Percentiles rank a stretch among this genome's conserved stretches.
These are phyloP conservation scores for Curvularia lunata DNA, from an alignment of 2,329 filamentous ascomycete genomes.

Conservation along the genomic window DNA sequence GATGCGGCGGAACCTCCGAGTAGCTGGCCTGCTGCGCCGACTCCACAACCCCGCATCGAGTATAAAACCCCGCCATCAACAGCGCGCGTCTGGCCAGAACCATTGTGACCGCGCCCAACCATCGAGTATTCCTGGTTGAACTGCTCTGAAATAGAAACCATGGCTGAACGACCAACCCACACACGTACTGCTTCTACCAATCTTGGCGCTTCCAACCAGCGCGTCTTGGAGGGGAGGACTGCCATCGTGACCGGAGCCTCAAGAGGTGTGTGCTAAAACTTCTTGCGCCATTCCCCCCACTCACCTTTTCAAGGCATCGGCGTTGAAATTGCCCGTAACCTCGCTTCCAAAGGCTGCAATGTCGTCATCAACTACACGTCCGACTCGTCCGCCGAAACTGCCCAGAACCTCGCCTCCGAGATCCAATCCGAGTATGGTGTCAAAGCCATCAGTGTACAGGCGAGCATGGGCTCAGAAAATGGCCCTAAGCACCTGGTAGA, in stretches of 20 bases:
- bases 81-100: constrained; percentile 1
- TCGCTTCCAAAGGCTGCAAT: constrained; percentile 74
- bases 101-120: background rate
- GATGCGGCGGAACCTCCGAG: constrained; percentile 26
- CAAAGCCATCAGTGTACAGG: constrained; percentile 68
- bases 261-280: constrained; percentile 61
- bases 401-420: constrained; percentile 60
- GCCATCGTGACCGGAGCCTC: constrained; percentile 82
- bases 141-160: constrained; percentile 23
- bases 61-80: constrained; percentile 31
- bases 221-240: constrained; percentile 70
- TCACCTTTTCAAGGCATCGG: constrained; percentile 69
- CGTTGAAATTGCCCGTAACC: constrained; percentile 68
- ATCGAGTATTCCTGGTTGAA: constrained; percentile 6
- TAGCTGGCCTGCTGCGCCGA: constrained; percentile 22
- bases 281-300: background rate
- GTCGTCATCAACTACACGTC: constrained; percentile 76
- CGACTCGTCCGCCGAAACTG: constrained; percentile 61
- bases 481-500: constrained; percentile 67
- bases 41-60: constrained; percentile 26
- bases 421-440: constrained; percentile 66
- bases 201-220: constrained; percentile 38
- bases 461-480: constrained; percentile 69
- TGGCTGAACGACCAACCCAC: constrained; percentile 48
- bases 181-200: constrained; percentile 51